phyloP scores from a whole-genome alignment of 176 grass and related monocot species.

The barley (Hordeum vulgare) region DNA sequence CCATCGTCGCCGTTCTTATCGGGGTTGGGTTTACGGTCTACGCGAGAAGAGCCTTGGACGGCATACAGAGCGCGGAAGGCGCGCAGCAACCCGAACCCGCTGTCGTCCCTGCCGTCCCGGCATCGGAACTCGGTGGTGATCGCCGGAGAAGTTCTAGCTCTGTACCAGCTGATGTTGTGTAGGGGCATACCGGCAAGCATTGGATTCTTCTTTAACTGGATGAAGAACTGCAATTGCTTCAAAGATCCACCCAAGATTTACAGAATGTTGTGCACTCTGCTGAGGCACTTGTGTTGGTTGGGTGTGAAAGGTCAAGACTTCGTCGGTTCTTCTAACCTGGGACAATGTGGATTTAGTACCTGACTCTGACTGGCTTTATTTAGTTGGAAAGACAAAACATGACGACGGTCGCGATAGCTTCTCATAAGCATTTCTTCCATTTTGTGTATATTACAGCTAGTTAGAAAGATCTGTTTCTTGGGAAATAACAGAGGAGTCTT shows the following conservation, averaged over 20 bases:
- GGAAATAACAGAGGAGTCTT: background rate
- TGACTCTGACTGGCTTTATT: background rate
- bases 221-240: background rate
- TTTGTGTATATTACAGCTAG: background rate
- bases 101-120: background rate
- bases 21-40: slow-evolving; percentile 67
- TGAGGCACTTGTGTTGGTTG: background rate
- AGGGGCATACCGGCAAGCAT: background rate
- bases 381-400: background rate
- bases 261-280: background rate
- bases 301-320: background rate
- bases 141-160: slow-evolving; percentile 18
- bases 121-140: slow-evolving; percentile 22
- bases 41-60: slow-evolving; percentile 58
- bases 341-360: background rate
- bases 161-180: slow-evolving; percentile 38
- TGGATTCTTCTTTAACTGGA: background rate
- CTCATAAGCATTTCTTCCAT: background rate
- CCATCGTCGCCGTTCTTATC: slow-evolving; percentile 39
- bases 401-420: background rate
- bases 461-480: background rate
- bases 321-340: background rate
- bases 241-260: background rate
- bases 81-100: background rate
- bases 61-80: slow-evolving; percentile 33